phyloP scores from a whole-genome alignment of 306 rosid species.

The Morella rubra region DNA sequence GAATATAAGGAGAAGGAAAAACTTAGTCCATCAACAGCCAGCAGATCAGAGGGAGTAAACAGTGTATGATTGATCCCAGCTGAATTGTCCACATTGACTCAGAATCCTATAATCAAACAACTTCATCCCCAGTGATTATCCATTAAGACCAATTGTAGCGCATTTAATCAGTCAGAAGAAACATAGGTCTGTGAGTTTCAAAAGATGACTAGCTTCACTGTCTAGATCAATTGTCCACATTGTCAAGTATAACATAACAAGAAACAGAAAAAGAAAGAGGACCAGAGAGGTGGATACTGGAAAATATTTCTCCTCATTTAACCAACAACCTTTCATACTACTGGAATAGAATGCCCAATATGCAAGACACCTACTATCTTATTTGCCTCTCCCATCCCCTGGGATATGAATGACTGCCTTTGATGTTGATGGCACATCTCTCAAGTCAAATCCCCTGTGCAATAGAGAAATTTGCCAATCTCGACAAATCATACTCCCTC shows the following conservation, averaged over 20 bases:
- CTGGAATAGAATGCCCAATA: not conserved
- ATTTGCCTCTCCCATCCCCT: not conserved
- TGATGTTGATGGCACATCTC: not conserved
- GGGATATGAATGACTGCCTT: not conserved
- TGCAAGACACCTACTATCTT: not conserved
- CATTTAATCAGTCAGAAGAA: not conserved
- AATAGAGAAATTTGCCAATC: not conserved
- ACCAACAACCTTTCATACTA: not conserved
- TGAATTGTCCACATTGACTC: not conserved
- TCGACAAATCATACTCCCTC: not conserved
- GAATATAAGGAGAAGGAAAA: slow-evolving; percentile 37
- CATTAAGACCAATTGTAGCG: not conserved
- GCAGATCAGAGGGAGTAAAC: not conserved
- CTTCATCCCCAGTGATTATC: not conserved
- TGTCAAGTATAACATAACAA: not conserved
- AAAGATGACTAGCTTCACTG: not conserved
- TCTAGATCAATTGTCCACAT: not conserved
- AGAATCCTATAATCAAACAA: not conserved
- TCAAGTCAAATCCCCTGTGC: not conserved
- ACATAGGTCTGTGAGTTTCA: not conserved
- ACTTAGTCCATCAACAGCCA: slow-evolving; percentile 16
- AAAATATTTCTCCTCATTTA: not conserved
- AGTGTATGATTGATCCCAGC: not conserved
- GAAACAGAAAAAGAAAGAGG: not conserved
- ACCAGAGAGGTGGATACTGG: not conserved